Evolutionary conservation across 805 yeast genomes (phyloP), one percentile per base, ranked within the genome.

Genomic region (Saturnispora hagleri): DNA sequence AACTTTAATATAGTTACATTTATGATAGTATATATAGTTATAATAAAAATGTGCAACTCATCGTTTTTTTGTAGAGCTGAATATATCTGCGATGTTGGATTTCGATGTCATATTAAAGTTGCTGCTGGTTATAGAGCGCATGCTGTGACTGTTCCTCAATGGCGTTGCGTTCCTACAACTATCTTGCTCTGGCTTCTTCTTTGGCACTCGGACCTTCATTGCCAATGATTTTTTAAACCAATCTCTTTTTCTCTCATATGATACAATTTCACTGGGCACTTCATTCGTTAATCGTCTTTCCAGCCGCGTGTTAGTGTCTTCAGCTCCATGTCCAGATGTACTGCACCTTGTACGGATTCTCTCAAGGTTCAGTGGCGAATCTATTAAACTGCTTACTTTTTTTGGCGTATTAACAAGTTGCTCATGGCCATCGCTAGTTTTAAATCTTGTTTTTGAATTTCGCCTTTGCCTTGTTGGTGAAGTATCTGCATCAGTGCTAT

Each of bases 401-500:
- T 20, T 28, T 18, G 45, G 50, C 18, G 45, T 47, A 8, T 12
- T 5, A 13, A n/a, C 12, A 17, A 24, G 12, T 13, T 41, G 44
- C 31, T 41, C 31, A 41, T 24, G 8, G 20, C 18, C 27, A 10
- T 24, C n/a, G 13, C 20, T 36, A 13, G 18, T 47, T 10, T 22
- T 38, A n/a, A 18, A 7, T 12, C n/a, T 33, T 17, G 27, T 31
- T 40, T 28, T 47, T 3, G 51, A 46, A 18, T 41, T 45, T 38
- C 50, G 43, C 17, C 52, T 18, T 34, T 47, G 40, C 27, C 36
- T 52, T 15, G 48, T 44, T 10, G 57, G 57, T 3, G 55, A 48
- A 4, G 53, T 48, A 3, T 44, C n/a, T 17, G 31, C n/a, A 4
- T 12, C 44, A 1, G 44, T 7, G 34, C 5, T 31, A 10, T 31